These are phyloP conservation scores for Fusarium compactum DNA, from an alignment of 2,329 filamentous ascomycete genomes.

Conservation along the genomic window DNA sequence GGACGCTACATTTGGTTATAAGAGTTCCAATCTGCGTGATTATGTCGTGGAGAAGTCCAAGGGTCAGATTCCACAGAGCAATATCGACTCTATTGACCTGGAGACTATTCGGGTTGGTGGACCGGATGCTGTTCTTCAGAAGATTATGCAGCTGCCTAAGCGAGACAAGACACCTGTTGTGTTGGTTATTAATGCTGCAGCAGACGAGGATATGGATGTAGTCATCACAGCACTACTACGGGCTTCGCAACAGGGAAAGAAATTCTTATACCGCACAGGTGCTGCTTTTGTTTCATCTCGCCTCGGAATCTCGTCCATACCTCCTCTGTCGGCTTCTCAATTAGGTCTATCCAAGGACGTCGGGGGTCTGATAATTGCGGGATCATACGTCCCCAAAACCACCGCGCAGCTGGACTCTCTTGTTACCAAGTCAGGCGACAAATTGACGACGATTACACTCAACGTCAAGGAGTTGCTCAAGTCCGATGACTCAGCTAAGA, in stretches of 20 bases:
- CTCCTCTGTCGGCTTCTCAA: conserved; percentile 61
- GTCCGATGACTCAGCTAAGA: conserved; percentile 49
- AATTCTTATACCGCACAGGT: conserved; percentile 56
- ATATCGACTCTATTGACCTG: conserved; percentile 59
- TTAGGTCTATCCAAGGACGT: conserved; percentile 53
- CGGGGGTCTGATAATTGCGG: conserved; percentile 67
- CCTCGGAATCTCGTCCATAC: conserved; percentile 63
- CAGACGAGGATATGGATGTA: conserved; percentile 67
- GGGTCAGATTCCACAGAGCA: conserved; percentile 54
- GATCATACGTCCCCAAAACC: conserved; percentile 70
- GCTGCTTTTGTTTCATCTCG: conserved; percentile 60
- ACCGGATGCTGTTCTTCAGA: conserved; percentile 55
- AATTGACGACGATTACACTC: conserved; percentile 61
- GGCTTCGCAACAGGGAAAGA: conserved; percentile 50
- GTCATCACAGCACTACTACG: conserved; percentile 62
- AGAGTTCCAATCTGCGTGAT: conserved; percentile 58
- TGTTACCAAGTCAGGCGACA: conserved; percentile 51
- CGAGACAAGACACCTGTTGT: conserved; percentile 47
- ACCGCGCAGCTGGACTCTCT: conserved; percentile 65
- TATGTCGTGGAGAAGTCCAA: conserved; percentile 67
- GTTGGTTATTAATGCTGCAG: conserved; percentile 64
- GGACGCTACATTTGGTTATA: conserved; percentile 69
- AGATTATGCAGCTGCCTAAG: conserved; percentile 51
- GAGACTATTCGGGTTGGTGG: conserved; percentile 62
- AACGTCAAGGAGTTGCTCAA: conserved; percentile 62